phyloP scores from a whole-genome alignment of 768 basidiomycete species.

The Omphalotus guepiniiformis region DNA sequence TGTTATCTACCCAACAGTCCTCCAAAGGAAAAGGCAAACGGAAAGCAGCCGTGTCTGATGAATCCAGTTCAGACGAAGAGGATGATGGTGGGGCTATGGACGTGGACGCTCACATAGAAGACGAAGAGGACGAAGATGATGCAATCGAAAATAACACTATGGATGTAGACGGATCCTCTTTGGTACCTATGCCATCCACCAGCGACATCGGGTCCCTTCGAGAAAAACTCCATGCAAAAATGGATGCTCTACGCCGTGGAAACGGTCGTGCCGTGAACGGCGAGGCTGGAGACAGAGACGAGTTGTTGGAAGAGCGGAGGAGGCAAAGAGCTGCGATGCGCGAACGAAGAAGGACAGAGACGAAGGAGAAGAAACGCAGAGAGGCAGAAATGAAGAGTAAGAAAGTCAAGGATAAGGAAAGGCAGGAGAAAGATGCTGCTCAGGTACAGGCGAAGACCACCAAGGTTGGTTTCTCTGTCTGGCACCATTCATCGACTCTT shows the following conservation, averaged over 20 bases:
- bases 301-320: conserved; percentile 76
- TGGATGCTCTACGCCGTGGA: conserved; percentile 60
- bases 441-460: conserved; percentile 38
- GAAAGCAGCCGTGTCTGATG: conserved; percentile 20
- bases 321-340: conserved; percentile 75
- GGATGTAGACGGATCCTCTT: conserved; percentile 31
- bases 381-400: conserved; percentile 58
- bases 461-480: conserved; percentile 41
- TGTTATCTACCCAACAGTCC: conserved; percentile 6
- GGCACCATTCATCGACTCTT: background rate
- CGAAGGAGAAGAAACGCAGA: conserved; percentile 71
- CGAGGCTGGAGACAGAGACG: conserved; percentile 69
- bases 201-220: conserved; percentile 63
- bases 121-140: conserved; percentile 23
- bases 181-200: conserved; percentile 61
- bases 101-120: conserved; percentile 10
- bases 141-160: conserved; percentile 47
- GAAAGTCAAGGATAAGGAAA: conserved; percentile 45
- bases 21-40: conserved; percentile 13
- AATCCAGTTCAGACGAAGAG: conserved; percentile 18
- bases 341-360: conserved; percentile 81
- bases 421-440: conserved; percentile 28
- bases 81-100: conserved; percentile 36
- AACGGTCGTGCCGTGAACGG: conserved; percentile 22
- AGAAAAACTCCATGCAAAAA: conserved; percentile 71